Evolutionary conservation across 805 yeast species (phyloP).

Genomic region (Pichia phayaonensis): DNA sequence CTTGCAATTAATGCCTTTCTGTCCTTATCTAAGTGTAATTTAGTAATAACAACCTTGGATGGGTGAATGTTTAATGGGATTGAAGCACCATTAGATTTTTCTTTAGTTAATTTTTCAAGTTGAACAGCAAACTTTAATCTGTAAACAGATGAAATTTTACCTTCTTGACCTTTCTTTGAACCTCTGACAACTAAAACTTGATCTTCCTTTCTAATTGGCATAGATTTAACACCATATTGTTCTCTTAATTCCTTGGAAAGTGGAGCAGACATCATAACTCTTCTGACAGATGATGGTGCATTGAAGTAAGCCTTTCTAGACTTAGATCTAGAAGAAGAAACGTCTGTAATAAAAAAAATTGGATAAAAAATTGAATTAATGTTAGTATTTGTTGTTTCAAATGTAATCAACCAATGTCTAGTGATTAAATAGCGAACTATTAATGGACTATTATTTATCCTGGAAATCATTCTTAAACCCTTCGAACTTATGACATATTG

Average conservation of each 20-base stretch:
- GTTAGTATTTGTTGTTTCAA: neutral
- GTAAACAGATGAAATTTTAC: conserved; percentile 96
- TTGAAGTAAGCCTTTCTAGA: conserved; percentile 99
- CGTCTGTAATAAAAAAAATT: conserved; percentile 50
- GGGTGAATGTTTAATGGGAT: conserved; percentile 97
- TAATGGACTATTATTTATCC: too few species aligned
- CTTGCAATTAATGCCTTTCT: conserved; percentile 95
- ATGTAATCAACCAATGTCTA: too few species aligned
- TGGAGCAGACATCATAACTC: conserved; percentile 95
- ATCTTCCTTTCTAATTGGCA: conserved; percentile 98
- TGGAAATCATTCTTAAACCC: too few species aligned
- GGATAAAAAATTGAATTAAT: conserved; percentile 26
- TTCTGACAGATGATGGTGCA: conserved; percentile 94
- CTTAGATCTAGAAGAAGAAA: conserved; percentile 98
- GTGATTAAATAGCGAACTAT: too few species aligned
- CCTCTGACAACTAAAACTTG: conserved; percentile 96
- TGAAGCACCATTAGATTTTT: conserved; percentile 96
- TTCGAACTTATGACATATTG: too few species aligned
- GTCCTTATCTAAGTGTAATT: conserved; percentile 97
- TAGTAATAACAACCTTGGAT: conserved; percentile 98
- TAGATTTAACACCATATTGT: conserved; percentile 90
- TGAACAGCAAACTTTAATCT: conserved; percentile 96
- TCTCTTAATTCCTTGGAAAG: conserved; percentile 97
- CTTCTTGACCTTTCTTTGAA: conserved; percentile 99
- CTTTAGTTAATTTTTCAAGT: conserved; percentile 94